These are phyloP conservation scores for Tremellales sp. DNA, from an alignment of 1,284 basidiomycete genomes.

Conservation along the genomic window DNA sequence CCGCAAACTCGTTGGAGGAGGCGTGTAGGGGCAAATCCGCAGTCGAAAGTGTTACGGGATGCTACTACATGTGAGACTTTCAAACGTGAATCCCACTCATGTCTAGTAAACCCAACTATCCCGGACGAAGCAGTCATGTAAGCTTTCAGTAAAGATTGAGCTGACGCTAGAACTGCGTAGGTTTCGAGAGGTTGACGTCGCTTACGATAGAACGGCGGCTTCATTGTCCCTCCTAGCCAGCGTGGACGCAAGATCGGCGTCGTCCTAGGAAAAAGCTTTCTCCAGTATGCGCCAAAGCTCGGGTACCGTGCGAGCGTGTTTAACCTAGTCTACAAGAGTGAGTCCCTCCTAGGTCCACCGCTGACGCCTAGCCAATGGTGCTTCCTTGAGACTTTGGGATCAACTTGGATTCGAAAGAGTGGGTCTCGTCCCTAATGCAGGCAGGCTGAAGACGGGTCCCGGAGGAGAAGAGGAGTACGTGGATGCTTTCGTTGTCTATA, in stretches of 20 bases:
- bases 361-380: no score
- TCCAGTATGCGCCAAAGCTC: no score
- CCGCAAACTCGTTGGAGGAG: constrained; percentile 19
- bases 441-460: constrained; percentile 60
- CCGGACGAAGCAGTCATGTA: constrained; percentile 87
- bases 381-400: constrained; percentile 73
- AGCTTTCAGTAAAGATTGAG: constrained; percentile 41
- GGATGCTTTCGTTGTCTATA: constrained; percentile 82
- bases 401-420: constrained; percentile 73
- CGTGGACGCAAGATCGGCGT: constrained; percentile 69
- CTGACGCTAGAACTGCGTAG: constrained; percentile 26
- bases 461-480: constrained; percentile 77
- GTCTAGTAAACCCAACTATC: constrained; percentile 81
- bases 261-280: constrained; percentile 71
- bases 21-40: constrained; percentile 53
- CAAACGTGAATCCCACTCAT: constrained; percentile 7
- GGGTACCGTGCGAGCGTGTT: constrained; percentile 82
- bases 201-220: constrained; percentile 71
- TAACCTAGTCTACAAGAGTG: constrained; percentile 87
- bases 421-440: constrained; percentile 80
- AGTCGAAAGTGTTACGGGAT: constrained; percentile 69
- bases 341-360: constrained; percentile 54
- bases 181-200: no score
- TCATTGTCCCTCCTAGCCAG: constrained; percentile 68
- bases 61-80: constrained; percentile 77